Base-by-base conservation (phyloP, 805 yeast genomes). In the Barnettozyma californica region DNA sequence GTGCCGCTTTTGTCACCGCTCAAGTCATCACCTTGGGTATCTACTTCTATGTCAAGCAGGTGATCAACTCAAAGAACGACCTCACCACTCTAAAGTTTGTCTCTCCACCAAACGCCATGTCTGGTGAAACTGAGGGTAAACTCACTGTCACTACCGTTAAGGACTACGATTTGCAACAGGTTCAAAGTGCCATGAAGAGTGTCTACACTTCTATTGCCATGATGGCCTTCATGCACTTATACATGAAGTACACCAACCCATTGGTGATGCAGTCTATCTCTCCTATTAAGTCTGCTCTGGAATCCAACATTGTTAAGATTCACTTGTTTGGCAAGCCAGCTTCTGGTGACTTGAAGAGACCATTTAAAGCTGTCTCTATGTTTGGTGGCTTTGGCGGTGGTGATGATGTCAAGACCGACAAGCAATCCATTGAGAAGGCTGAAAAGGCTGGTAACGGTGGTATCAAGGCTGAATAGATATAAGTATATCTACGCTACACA, bases 161-260 rank as follows among this genome's bases (percentile, higher is more conserved):
- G 75, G 97, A 94, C 60, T 94, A 94, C 75, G 99, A 94, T 70
- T 78, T 91, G 67, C 77, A 82, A 65, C 97, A 92, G 74, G 78
- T 92, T 53, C 82, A 87, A 68, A 52, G 80, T 45, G 83, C 89
- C 51, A 77, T 91, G 69, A 89, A 87, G 71, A 81, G 95, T 55
- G 79, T 89, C 57, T 83, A 84, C 76, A 87, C 95, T 54, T 86
- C 95, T 55, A 66, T 91, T 59, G 97, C 95, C 61, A 89, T 94
- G 96, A 91, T 94, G 91, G 95, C 85, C 23, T 87, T 92, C 83
- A 91, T 92, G 98, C 99, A 94, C 71, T 64, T 94, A 53, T 92
- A 92, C 81, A 81, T 94, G 95, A 86, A 89, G 71, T 94, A 89
- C 78, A 90, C 97, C 68, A 90, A 94, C 73, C 99, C 99, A 51